Evolutionary conservation across 106 monocot species (phyloP).

Genomic region (Acanthochlamys bracteata): DNA sequence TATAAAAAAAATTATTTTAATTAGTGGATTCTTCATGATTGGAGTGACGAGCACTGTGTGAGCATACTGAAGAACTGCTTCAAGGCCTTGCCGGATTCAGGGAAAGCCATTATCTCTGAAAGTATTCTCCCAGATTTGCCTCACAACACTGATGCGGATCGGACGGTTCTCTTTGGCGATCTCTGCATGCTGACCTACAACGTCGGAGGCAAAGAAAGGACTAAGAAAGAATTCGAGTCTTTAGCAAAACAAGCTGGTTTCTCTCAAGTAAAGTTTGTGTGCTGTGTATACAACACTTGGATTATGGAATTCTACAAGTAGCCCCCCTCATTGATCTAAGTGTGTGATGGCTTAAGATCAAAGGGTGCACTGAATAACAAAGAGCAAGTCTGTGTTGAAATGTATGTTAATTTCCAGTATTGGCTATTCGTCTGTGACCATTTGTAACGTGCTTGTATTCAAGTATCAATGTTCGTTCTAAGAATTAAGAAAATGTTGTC

Average conservation of each 20-base stretch:
- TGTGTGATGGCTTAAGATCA: no score
- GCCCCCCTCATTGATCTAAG: no score
- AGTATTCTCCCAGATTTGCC: slow-evolving; percentile 12
- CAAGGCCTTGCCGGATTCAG: slow-evolving; percentile 17
- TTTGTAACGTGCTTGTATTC: no score
- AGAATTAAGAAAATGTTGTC: no score
- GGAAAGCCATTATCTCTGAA: slow-evolving; percentile 17
- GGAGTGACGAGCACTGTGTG: slow-evolving; percentile 22
- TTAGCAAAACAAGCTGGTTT: slow-evolving; percentile 18
- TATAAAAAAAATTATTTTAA: no score
- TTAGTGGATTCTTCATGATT: slow-evolving; percentile 28
- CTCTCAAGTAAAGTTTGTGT: slow-evolving; percentile 1
- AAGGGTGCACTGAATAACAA: no score
- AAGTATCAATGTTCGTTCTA: no score
- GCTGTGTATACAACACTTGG: background rate
- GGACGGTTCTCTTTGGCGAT: background rate
- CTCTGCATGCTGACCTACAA: slow-evolving; percentile 10
- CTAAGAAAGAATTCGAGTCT: slow-evolving; percentile 13
- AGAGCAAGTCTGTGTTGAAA: no score
- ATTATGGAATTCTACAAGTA: slow-evolving; percentile 18
- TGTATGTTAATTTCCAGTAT: no score
- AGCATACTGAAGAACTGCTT: slow-evolving; percentile 24
- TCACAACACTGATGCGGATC: background rate
- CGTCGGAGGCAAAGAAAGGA: slow-evolving; percentile 22
- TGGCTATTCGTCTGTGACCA: no score